Conservation (phyloP, 768 basidiomycete genomes). For the Pleurotus sapidus region DNA sequence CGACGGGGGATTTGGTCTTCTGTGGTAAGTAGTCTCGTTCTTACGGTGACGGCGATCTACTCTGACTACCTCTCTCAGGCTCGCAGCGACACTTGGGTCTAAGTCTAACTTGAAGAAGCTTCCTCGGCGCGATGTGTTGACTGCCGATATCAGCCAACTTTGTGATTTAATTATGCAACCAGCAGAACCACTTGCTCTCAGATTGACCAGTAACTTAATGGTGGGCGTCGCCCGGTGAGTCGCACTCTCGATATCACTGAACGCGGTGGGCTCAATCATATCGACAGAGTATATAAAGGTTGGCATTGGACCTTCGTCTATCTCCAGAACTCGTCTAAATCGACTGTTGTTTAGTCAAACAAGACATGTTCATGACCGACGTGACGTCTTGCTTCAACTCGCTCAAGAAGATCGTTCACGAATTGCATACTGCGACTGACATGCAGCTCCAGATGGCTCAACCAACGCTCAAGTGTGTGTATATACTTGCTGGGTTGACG, state of each 20-base stretch:
- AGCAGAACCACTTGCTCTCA: constrained; percentile 80
- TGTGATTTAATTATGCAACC: constrained; percentile 82
- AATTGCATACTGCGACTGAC: constrained; percentile 49
- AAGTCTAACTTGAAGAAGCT: constrained; percentile 85
- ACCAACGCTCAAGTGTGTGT: constrained; percentile 54
- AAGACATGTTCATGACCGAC: constrained; percentile 80
- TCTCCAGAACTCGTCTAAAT: neutral
- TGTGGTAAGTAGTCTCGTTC: constrained; percentile 52
- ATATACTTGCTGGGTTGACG: neutral
- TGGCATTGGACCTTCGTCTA: neutral
- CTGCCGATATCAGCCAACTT: constrained; percentile 77
- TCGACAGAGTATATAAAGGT: constrained; percentile 49
- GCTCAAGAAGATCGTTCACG: constrained; percentile 76
- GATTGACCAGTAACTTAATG: constrained; percentile 86
- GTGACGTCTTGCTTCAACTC: constrained; percentile 75
- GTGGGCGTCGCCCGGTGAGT: constrained; percentile 84
- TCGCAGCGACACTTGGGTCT: constrained; percentile 87
- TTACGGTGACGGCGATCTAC: no score
- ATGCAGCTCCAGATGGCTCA: constrained; percentile 71
- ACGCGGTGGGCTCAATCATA: neutral
- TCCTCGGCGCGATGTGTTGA: constrained; percentile 78
- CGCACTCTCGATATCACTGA: neutral
- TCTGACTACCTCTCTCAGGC: constrained; percentile 43
- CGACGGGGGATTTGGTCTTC: constrained; percentile 87
- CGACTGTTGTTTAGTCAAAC: constrained; percentile 55